Evolutionary conservation across 345 rosid species (phyloP).

Genomic region (Citropsis articulata): DNA sequence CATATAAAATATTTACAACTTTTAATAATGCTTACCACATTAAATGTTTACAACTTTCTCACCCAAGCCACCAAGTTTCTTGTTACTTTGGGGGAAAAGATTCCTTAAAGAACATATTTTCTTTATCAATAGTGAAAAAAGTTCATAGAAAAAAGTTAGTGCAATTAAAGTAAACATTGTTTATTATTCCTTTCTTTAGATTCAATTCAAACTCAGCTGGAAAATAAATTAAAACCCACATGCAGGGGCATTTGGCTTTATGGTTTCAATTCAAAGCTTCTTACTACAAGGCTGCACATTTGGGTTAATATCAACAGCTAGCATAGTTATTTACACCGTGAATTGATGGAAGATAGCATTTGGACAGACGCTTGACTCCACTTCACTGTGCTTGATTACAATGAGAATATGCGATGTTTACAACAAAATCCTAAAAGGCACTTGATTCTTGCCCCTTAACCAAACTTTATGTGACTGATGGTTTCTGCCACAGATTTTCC

Average conservation of each 20-base stretch:
- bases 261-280: neutral
- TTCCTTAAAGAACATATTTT: neutral
- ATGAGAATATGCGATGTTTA: neutral
- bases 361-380: neutral
- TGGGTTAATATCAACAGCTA: neutral
- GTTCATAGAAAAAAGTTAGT: neutral
- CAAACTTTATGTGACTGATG: neutral
- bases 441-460: neutral
- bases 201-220: slow-evolving; percentile 7
- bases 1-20: neutral
- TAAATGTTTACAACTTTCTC: neutral
- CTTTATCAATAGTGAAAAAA: neutral
- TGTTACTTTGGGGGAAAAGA: slow-evolving; percentile 10
- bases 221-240: neutral
- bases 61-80: slow-evolving; percentile 10
- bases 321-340: neutral
- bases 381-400: neutral
- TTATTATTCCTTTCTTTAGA: slow-evolving; percentile 22
- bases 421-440: neutral
- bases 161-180: slow-evolving; percentile 12
- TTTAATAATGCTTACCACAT: neutral
- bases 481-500: neutral
- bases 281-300: neutral
- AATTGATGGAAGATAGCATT: neutral
- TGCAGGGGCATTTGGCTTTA: neutral